phyloP scores from a whole-genome alignment of 306 rosid genomes.

The Medicago lupulina region DNA sequence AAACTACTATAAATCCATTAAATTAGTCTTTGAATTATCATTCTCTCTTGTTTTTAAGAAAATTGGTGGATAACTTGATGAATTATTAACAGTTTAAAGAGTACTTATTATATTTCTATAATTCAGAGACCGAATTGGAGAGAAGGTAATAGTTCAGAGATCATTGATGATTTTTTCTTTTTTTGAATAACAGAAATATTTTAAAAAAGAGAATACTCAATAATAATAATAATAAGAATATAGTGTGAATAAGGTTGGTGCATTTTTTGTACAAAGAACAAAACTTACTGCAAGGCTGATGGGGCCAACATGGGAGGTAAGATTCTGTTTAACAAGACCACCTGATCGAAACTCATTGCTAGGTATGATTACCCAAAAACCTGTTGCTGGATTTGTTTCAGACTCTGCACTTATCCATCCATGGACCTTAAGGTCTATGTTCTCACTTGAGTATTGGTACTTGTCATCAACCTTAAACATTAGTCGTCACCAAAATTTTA shows the following conservation, averaged over 20 bases:
- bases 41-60: no score
- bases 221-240: neutral
- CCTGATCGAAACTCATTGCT: constrained; percentile 78
- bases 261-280: neutral
- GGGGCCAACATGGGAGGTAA: constrained; percentile 91
- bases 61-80: no score
- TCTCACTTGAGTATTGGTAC: constrained; percentile 77
- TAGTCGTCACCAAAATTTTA: no score
- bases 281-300: constrained; percentile 68
- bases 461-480: constrained; percentile 80
- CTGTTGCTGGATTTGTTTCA: constrained; percentile 50
- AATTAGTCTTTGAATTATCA: no score
- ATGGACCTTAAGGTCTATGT: constrained; percentile 72
- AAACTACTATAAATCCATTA: no score
- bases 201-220: neutral
- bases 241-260: neutral
- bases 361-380: constrained; percentile 85
- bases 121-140: no score
- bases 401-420: constrained; percentile 72
- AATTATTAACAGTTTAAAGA: no score
- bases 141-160: no score
- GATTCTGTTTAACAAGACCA: constrained; percentile 78
- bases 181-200: no score
- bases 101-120: no score
- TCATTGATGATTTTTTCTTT: no score